Conservation (phyloP, 306 rosid genomes). For the Quercus dentata region DNA sequence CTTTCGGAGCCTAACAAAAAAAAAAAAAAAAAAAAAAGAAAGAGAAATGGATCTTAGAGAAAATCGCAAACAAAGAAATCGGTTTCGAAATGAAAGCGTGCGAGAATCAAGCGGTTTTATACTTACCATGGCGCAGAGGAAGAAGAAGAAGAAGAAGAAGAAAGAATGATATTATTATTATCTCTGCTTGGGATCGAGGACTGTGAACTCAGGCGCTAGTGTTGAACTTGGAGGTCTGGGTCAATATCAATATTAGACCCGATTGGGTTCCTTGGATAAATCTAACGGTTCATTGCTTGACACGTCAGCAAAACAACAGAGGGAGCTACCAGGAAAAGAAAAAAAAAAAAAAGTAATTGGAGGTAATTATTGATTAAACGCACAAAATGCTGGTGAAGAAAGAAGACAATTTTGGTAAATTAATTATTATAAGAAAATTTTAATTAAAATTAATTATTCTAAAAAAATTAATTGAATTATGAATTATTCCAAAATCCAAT, state of each 20-base stretch:
- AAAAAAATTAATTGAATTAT: too few species aligned
- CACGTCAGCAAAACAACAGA: neutral
- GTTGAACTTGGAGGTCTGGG: neutral
- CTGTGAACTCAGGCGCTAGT: neutral
- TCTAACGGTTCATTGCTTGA: neutral
- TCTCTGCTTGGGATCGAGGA: neutral
- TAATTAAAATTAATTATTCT: too few species aligned
- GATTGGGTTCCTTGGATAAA: neutral
- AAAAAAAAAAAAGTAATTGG: too few species aligned
- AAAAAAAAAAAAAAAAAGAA: neutral
- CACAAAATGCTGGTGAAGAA: too few species aligned
- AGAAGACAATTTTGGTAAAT: too few species aligned
- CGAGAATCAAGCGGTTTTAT: neutral
- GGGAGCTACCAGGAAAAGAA: too few species aligned
- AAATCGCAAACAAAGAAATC: neutral
- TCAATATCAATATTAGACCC: neutral
- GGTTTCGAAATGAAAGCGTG: neutral
- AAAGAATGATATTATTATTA: neutral
- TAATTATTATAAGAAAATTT: too few species aligned
- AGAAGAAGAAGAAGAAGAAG: too few species aligned
- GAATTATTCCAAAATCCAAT: too few species aligned
- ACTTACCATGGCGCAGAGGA: neutral
- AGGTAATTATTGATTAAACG: too few species aligned
- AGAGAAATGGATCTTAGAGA: neutral
- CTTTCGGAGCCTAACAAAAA: conserved; percentile 62